Evolutionary conservation across 108 stramenopile species (phyloP).

Genomic region (Chaetoceros muelleri): DNA sequence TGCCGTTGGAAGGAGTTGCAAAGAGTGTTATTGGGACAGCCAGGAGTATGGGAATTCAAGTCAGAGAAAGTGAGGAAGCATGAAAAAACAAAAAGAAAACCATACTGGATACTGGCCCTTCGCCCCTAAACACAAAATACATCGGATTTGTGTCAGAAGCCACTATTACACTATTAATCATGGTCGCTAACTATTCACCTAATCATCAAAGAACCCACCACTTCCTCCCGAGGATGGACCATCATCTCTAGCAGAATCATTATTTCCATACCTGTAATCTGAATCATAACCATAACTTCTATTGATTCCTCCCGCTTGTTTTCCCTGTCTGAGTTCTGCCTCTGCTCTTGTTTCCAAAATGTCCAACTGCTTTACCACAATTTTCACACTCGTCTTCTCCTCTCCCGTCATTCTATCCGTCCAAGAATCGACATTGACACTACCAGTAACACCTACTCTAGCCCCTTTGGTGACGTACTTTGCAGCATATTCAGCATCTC

Average conservation of each 20-base stretch:
- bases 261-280: too few species aligned
- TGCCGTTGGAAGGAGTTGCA: constrained; percentile 74
- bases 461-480: constrained; percentile 68
- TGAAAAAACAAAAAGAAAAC: too few species aligned
- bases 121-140: too few species aligned
- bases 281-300: too few species aligned
- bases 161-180: too few species aligned
- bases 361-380: constrained; percentile 62
- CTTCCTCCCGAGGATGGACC: too few species aligned
- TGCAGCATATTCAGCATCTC: constrained; percentile 72
- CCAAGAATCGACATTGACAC: constrained; percentile 51
- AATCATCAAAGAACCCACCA: too few species aligned
- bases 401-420: constrained; percentile 52
- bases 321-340: constrained; percentile 32
- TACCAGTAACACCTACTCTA: constrained; percentile 58
- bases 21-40: constrained; percentile 77
- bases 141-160: too few species aligned
- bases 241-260: too few species aligned
- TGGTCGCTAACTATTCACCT: too few species aligned
- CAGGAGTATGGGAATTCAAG: constrained; percentile 61
- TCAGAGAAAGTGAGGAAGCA: constrained; percentile 30
- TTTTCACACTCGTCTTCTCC: constrained; percentile 30
- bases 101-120: too few species aligned
- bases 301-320: too few species aligned
- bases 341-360: constrained; percentile 70